phyloP scores from a whole-genome alignment of 148 eudicot genomes.

The Fagopyrum homotropicum region DNA sequence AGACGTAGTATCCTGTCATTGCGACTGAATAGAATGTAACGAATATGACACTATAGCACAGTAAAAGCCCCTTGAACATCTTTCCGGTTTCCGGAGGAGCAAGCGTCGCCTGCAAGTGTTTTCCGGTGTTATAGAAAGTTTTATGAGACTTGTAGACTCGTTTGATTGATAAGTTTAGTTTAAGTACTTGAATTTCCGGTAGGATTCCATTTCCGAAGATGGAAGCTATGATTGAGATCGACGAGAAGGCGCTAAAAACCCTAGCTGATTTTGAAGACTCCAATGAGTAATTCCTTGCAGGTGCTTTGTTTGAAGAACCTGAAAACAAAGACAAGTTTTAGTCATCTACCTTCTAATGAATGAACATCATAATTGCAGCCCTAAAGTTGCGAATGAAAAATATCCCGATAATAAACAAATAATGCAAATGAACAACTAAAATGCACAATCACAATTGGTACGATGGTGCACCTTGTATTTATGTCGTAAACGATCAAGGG shows the following conservation, averaged over 20 bases:
- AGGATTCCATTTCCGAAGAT: conserved; percentile 88
- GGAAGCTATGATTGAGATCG: conserved; percentile 88
- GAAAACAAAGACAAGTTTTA: conserved; percentile 2
- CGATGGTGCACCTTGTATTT: too few relatives aligned
- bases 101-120: conserved; percentile 56
- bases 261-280: conserved; percentile 37
- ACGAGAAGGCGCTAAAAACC: conserved; percentile 73
- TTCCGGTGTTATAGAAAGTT: too few relatives aligned
- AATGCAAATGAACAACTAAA: too few relatives aligned
- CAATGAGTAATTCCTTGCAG: conserved; percentile 66
- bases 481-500: too few relatives aligned
- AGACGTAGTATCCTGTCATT: conserved; percentile 71
- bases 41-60: conserved; percentile 75
- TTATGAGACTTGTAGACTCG: too few relatives aligned
- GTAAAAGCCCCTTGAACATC: conserved; percentile 77
- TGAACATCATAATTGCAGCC: too few relatives aligned
- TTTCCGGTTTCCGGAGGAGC: conserved; percentile 95
- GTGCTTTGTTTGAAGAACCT: conserved; percentile 56
- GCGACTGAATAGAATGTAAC: conserved; percentile 90
- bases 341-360: neutral
- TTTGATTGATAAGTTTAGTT: too few relatives aligned
- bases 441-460: too few relatives aligned
- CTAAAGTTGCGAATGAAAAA: too few relatives aligned
- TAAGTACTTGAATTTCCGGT: conserved; percentile 80
- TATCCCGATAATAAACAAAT: too few relatives aligned